Evolutionary conservation across 2,329 filamentous ascomycete species (phyloP).

Genomic region (Ascochyta rabiei): DNA sequence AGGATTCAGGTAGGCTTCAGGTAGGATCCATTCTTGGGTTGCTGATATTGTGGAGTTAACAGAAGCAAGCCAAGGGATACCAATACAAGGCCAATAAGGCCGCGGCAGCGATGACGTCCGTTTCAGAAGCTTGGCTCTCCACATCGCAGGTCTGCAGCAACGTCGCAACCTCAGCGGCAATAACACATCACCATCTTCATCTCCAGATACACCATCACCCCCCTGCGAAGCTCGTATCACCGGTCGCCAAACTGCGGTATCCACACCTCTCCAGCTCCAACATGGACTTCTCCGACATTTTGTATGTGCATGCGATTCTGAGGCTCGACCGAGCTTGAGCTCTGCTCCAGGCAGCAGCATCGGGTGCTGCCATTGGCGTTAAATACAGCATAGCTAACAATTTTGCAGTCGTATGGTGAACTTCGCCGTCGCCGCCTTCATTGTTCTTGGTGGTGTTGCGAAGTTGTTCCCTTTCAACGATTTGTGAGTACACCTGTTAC

Average conservation of each 20-base stretch:
- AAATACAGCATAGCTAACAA: constrained; percentile 16
- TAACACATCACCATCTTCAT: constrained; percentile 11
- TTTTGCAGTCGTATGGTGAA: constrained; percentile 85
- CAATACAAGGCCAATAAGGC: constrained; percentile 2
- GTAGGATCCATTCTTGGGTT: too few relatives aligned
- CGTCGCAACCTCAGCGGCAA: constrained; percentile 7
- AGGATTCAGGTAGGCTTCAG: too few relatives aligned
- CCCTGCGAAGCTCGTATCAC: neutral
- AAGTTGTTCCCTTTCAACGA: constrained; percentile 66
- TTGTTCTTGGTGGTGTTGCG: constrained; percentile 81
- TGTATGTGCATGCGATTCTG: constrained; percentile 64
- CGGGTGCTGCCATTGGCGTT: constrained; percentile 11
- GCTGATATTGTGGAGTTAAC: neutral
- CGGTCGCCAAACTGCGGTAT: constrained; percentile 40
- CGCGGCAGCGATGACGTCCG: constrained; percentile 11
- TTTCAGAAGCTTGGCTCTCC: constrained; percentile 15
- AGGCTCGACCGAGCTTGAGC: constrained; percentile 16
- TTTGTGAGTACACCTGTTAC: constrained; percentile 40
- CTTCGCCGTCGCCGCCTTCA: constrained; percentile 82
- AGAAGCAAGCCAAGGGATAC: neutral
- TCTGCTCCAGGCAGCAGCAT: constrained; percentile 25
- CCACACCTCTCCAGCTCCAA: constrained; percentile 39
- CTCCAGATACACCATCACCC: constrained; percentile 3
- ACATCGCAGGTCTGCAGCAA: constrained; percentile 5
- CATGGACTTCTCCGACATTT: constrained; percentile 93